Evolutionary conservation across 257 asterid species (phyloP).

Genomic region (Petunia axillaris): DNA sequence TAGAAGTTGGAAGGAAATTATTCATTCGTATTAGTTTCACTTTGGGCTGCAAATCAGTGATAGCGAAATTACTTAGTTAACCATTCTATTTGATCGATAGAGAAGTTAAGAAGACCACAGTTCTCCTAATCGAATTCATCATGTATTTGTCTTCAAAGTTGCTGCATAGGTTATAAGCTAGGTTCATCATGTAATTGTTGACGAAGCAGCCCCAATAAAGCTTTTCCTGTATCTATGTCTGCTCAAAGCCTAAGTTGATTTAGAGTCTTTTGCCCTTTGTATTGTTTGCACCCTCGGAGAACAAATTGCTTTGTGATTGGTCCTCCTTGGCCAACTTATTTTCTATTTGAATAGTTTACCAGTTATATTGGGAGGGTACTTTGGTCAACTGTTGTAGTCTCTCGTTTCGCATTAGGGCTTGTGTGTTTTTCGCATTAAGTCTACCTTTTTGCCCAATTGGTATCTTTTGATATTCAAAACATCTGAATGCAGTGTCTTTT

Average conservation of each 20-base stretch:
- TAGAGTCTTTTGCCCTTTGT: background rate
- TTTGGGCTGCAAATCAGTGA: slow-evolving; percentile 8
- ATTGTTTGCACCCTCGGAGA: background rate
- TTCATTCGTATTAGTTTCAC: background rate
- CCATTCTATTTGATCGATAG: background rate
- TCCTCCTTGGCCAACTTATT: background rate
- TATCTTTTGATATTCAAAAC: slow-evolving; percentile 11
- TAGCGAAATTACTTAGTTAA: background rate
- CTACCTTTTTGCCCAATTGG: background rate
- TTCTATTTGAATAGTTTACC: background rate
- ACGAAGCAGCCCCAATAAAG: background rate
- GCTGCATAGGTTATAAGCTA: background rate
- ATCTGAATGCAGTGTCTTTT: background rate
- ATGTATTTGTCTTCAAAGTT: background rate
- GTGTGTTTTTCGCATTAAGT: background rate
- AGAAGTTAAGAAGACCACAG: background rate
- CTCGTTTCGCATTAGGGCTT: background rate
- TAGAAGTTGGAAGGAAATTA: slow-evolving; percentile 3
- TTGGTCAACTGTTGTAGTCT: background rate
- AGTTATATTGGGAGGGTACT: slow-evolving; percentile 11
- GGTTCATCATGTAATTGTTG: background rate
- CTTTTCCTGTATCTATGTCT: background rate
- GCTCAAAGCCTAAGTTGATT: background rate
- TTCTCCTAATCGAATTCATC: background rate
- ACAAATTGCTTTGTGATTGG: background rate